Conservation (phyloP, 148 eudicot species). For the Vaccinium myrtillus region DNA sequence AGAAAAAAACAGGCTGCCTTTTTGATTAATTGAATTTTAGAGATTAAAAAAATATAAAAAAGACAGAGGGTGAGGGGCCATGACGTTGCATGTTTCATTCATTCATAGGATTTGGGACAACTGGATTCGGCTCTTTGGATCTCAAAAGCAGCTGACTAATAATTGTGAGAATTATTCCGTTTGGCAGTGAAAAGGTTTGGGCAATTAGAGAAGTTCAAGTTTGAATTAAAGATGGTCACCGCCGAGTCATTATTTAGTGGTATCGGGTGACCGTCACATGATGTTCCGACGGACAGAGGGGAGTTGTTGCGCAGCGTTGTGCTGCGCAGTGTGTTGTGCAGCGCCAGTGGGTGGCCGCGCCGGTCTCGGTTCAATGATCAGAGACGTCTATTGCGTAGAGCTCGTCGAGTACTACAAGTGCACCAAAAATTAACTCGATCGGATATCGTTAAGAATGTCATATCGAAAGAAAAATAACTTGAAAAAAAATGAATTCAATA, state of each 20-base stretch:
- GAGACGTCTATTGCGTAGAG: too few relatives aligned
- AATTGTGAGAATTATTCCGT: neutral
- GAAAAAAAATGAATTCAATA: too few relatives aligned
- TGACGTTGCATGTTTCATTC: neutral
- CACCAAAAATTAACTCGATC: too few relatives aligned
- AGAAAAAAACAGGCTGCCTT: conserved; percentile 17
- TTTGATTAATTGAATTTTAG: neutral
- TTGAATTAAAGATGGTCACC: neutral
- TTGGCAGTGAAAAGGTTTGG: neutral
- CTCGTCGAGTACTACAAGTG: too few relatives aligned
- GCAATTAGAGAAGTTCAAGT: neutral
- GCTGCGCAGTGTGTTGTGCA: too few relatives aligned
- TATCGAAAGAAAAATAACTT: too few relatives aligned
- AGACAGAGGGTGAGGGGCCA: neutral
- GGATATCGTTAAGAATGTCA: too few relatives aligned
- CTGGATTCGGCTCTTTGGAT: conserved; percentile 12
- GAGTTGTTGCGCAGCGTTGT: too few relatives aligned
- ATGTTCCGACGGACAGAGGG: too few relatives aligned
- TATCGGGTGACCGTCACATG: too few relatives aligned
- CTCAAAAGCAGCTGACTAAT: neutral
- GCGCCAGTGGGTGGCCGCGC: too few relatives aligned
- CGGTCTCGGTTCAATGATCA: too few relatives aligned
- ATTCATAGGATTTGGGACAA: conserved; percentile 11
- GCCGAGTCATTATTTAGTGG: neutral
- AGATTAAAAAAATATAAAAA: neutral